Conservation (phyloP, 2,329 filamentous ascomycete genomes). For the Gliomastix tumulicola region DNA sequence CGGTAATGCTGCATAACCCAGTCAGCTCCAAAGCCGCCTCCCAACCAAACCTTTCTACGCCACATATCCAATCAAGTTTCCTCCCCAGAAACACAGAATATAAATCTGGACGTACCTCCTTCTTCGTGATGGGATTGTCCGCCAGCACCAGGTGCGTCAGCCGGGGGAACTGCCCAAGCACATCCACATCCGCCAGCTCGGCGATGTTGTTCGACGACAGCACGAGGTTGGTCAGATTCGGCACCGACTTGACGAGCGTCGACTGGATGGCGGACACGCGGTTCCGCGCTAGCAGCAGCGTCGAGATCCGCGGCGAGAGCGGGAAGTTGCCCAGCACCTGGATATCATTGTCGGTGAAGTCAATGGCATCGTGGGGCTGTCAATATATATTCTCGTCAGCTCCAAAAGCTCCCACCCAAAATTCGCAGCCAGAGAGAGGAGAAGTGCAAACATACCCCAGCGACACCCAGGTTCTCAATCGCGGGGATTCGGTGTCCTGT, state of each 20-base stretch:
- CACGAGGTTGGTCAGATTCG: constrained; percentile 75
- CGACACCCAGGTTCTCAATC: constrained; percentile 96
- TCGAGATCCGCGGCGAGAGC: constrained; percentile 78
- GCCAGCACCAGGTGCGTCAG: constrained; percentile 75
- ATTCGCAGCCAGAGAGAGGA: constrained; percentile 2
- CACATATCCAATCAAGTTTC: too few relatives aligned
- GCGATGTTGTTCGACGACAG: constrained; percentile 75
- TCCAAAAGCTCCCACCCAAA: constrained; percentile 4
- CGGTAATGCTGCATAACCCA: constrained; percentile 70
- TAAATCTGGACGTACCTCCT: constrained; percentile 76
- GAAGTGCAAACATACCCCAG: constrained; percentile 59
- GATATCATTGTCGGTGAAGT: constrained; percentile 98
- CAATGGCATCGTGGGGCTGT: constrained; percentile 91
- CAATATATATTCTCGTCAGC: too few relatives aligned
- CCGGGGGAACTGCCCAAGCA: constrained; percentile 59
- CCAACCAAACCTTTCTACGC: too few relatives aligned
- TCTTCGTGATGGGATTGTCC: constrained; percentile 86
- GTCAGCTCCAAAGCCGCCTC: constrained; percentile 3
- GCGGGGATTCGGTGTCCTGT: constrained; percentile 95
- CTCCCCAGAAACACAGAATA: too few relatives aligned
- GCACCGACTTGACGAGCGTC: constrained; percentile 65
- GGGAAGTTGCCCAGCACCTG: constrained; percentile 86
- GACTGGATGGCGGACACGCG: constrained; percentile 77
- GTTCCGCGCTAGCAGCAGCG: constrained; percentile 84
- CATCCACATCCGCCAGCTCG: constrained; percentile 83